Evolutionary conservation across 345 rosid genomes (phyloP).

Genomic region (Tarenaya hassleriana): DNA sequence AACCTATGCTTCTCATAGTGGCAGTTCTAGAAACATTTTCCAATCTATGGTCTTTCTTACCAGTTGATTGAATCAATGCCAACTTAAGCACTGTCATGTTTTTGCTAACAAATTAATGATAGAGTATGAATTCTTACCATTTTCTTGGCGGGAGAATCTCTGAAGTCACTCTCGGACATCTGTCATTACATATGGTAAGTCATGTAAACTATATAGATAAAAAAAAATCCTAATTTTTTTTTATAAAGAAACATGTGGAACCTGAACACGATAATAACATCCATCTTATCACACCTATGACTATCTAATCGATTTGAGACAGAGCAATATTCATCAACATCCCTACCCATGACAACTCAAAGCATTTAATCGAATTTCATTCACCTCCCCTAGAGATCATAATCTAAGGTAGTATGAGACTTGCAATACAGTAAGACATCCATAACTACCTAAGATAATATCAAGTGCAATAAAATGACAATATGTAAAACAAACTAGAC

Average conservation of each 20-base stretch:
- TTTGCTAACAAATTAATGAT: neutral
- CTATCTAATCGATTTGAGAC: too few species aligned
- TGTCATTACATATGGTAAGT: slow-evolving; percentile 29
- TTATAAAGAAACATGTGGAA: too few species aligned
- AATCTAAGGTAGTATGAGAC: too few species aligned
- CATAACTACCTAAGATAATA: neutral
- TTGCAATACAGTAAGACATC: neutral
- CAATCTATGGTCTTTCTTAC: too few species aligned
- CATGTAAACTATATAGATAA: neutral
- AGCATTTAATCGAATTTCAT: too few species aligned
- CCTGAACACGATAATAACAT: too few species aligned
- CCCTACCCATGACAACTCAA: too few species aligned
- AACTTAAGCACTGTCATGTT: too few species aligned
- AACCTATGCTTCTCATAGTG: neutral
- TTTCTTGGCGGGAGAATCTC: slow-evolving; percentile 52
- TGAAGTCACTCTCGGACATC: slow-evolving; percentile 34
- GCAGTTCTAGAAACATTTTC: neutral
- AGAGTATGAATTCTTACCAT: slow-evolving; percentile 41
- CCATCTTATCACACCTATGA: too few species aligned
- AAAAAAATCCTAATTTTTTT: neutral
- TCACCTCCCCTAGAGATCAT: too few species aligned
- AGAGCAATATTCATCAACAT: too few species aligned
- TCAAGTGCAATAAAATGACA: neutral
- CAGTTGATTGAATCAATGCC: too few species aligned
- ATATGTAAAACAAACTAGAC: neutral